These are phyloP conservation scores for Neonectria ditissima DNA, from an alignment of 2,329 filamentous ascomycete species.

Conservation along the genomic window DNA sequence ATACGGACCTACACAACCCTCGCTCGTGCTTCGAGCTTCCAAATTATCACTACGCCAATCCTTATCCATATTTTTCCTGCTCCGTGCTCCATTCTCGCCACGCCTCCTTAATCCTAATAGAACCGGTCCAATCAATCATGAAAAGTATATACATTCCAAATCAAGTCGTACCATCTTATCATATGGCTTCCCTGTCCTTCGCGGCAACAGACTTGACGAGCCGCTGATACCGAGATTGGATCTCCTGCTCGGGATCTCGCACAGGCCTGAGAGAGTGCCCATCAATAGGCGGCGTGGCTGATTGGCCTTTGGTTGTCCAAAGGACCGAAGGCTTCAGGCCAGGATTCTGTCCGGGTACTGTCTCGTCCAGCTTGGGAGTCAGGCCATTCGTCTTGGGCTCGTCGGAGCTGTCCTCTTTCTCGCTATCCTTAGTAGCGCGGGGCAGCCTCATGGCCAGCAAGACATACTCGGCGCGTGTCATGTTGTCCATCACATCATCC, in stretches of 20 bases:
- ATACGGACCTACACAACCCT: constrained; percentile 7
- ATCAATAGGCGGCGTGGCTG: constrained; percentile 34
- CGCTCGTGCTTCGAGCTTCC: constrained; percentile 13
- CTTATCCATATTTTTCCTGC: constrained; percentile 29
- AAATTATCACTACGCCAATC: constrained; percentile 31
- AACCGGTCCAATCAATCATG: constrained; percentile 29
- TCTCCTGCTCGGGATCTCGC: constrained; percentile 52
- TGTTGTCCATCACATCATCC: constrained; percentile 77
- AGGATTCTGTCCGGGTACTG: constrained; percentile 40
- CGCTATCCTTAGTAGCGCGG: constrained; percentile 50
- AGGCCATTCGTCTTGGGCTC: constrained; percentile 48
- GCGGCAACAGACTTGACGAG: constrained; percentile 53
- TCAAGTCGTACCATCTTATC: constrained; percentile 10
- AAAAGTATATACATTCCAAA: constrained; percentile 30
- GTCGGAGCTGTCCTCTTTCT: constrained; percentile 46
- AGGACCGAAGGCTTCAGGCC: constrained; percentile 49
- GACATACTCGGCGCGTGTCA: constrained; percentile 75
- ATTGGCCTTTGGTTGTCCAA: constrained; percentile 49
- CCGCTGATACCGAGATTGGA: constrained; percentile 51
- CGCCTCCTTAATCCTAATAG: constrained; percentile 28
- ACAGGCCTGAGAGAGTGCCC: constrained; percentile 38
- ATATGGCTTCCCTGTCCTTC: constrained; percentile 46
- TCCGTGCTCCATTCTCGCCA: constrained; percentile 42
- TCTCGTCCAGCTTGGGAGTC: constrained; percentile 46
- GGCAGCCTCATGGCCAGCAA: constrained; percentile 75